phyloP scores from a whole-genome alignment of 1,139 yeast species.

The Candida albicans region DNA sequence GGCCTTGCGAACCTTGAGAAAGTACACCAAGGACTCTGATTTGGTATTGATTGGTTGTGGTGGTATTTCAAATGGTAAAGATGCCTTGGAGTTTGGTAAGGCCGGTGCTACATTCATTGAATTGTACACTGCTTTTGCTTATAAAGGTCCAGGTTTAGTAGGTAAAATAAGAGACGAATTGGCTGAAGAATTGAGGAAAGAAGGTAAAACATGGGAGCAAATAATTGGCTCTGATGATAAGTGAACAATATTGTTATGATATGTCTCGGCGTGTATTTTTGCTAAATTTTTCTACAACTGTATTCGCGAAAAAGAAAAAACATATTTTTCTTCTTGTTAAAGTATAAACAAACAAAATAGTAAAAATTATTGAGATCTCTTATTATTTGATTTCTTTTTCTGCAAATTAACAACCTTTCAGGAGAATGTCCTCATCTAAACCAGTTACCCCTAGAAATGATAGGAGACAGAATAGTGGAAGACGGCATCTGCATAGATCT shows the following conservation, averaged over 20 bases:
- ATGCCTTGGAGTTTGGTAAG: conserved; percentile 85
- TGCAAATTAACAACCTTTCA: background rate
- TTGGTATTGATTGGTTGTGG: conserved; percentile 91
- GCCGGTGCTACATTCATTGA: conserved; percentile 93
- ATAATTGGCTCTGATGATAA: conserved; percentile 60
- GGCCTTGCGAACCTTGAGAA: conserved; percentile 69
- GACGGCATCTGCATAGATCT: conserved; percentile 39
- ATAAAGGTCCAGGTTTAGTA: conserved; percentile 89
- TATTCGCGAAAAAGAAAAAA: background rate
- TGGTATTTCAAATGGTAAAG: conserved; percentile 81
- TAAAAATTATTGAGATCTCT: background rate
- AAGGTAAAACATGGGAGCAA: conserved; percentile 83
- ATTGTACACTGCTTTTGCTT: conserved; percentile 87
- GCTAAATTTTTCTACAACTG: background rate
- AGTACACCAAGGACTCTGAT: conserved; percentile 69
- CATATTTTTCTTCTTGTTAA: background rate
- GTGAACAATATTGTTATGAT: conserved; percentile 1
- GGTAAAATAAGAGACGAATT: conserved; percentile 77
- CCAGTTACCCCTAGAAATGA: conserved; percentile 21
- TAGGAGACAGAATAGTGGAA: conserved; percentile 9
- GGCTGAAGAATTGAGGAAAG: conserved; percentile 60
- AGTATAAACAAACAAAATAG: background rate
- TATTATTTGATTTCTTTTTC: background rate
- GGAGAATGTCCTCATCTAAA: conserved; percentile 17
- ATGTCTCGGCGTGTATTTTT: background rate